Evolutionary conservation across 1,139 yeast genomes (phyloP), one percentile per base, ranked within the genome.

Genomic region (Yamadazyma trypodendri): DNA sequence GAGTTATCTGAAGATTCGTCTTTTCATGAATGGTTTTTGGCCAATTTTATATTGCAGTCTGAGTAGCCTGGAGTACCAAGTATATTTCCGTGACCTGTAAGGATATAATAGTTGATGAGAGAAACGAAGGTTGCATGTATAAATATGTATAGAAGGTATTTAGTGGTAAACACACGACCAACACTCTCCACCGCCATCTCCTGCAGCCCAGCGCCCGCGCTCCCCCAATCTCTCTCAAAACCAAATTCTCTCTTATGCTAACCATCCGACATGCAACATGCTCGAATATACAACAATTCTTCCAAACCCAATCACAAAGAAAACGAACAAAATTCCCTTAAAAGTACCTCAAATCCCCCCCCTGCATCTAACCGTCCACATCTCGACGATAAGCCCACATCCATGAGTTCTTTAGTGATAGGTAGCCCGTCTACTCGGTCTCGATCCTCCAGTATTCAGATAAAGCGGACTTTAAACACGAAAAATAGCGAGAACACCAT

Each of bases 1-100:
- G 95, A 86, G 55, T 66, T 86, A 28, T 65, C 84, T 1, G 58
- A 56, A 10, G 88, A 83, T 49, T 51, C 56, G 31, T 61, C 84
- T 28, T 77, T 86, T 52, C 95, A 86, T 56, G 69, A 75, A 50
- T 86, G 89, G 87, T 85, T 83, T 58, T 52, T 84, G 32, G 70
- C 71, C 38, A 78, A 74, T 48, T 80, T 79, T 58, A 79, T 78
- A 6, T 12, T 23, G n/a, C 12, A 6, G n/a, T 12, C 6, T 6
- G n/a, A n/a, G n/a, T n/a, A n/a, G n/a, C n/a, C n/a, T n/a, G n/a
- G n/a, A n/a, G n/a, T n/a, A n/a, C n/a, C n/a, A n/a, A 23, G n/a
- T 20, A 20, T 20, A 20, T 20, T 20, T 20, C n/a, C n/a, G n/a
- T n/a, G n/a, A n/a, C n/a, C n/a, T n/a, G n/a, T n/a, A n/a, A n/a